A percentile compares a stretch with the other conserved stretches of the same genome.
phyloP scores from a whole-genome alignment of 1,284 basidiomycete species.

The Tausonia pullulans region DNA sequence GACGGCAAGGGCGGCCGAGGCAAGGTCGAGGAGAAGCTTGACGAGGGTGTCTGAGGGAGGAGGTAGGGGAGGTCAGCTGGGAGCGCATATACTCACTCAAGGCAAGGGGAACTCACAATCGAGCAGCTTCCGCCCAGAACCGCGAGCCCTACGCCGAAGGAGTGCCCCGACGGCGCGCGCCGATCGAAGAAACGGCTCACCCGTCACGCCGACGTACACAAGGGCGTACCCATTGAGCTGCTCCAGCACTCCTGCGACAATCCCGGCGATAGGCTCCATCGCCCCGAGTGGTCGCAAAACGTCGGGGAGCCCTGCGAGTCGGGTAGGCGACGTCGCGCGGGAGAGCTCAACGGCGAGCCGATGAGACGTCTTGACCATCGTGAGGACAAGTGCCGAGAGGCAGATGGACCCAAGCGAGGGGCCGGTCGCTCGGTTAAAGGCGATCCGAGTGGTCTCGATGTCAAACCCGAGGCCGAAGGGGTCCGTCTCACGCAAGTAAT shows the following conservation, averaged over 20 bases:
- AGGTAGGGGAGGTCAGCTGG: slow-evolving; percentile 1
- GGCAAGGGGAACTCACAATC: slow-evolving; percentile 28
- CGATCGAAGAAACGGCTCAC: slow-evolving; percentile 67
- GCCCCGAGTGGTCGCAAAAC: slow-evolving; percentile 31
- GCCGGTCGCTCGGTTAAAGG: slow-evolving; percentile 63
- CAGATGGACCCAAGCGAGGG: slow-evolving; percentile 69
- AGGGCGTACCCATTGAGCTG: slow-evolving; percentile 73
- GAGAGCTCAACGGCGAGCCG: background rate
- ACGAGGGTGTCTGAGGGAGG: slow-evolving; percentile 45
- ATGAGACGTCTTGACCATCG: background rate
- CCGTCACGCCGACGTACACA: slow-evolving; percentile 75
- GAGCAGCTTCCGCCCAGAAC: slow-evolving; percentile 26
- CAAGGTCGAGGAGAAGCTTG: slow-evolving; percentile 48
- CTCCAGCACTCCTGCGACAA: slow-evolving; percentile 50
- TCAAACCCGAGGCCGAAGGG: slow-evolving; percentile 14
- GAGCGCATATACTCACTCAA: background rate
- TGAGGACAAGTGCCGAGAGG: slow-evolving; percentile 53
- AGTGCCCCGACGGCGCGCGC: slow-evolving; percentile 50
- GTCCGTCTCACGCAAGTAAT: slow-evolving; percentile 1
- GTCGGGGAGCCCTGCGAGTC: slow-evolving; percentile 42
- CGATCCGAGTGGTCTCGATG: slow-evolving; percentile 54
- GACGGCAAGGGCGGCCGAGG: slow-evolving; percentile 62
- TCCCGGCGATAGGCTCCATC: slow-evolving; percentile 33
- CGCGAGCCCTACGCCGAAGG: slow-evolving; percentile 29
- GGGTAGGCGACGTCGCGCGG: slow-evolving; percentile 20